phyloP scores from a whole-genome alignment of 2,329 filamentous ascomycete genomes.

The Calonectria hongkongensis region DNA sequence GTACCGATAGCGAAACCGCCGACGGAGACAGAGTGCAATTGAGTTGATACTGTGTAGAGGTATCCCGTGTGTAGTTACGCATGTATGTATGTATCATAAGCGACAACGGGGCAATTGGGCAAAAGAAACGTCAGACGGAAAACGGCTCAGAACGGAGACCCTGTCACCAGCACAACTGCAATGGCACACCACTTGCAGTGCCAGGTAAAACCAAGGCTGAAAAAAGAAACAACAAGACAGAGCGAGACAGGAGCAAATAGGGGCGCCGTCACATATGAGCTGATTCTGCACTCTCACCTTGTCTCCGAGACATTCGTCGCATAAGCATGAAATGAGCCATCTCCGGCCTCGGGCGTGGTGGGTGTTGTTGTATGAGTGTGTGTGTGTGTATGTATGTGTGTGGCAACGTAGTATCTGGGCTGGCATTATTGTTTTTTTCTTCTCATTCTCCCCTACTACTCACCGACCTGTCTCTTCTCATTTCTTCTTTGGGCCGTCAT shows the following conservation, averaged over 20 bases:
- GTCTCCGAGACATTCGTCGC: conserved; percentile 16
- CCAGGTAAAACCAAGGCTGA: conserved; percentile 19
- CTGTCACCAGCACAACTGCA: conserved; percentile 4
- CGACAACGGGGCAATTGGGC: conserved; percentile 11
- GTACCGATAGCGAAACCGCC: conserved; percentile 11
- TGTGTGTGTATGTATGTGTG: background rate
- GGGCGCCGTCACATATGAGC: conserved; percentile 15
- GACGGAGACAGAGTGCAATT: background rate
- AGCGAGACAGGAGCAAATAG: background rate
- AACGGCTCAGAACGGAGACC: conserved; percentile 17
- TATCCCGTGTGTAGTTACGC: conserved; percentile 7
- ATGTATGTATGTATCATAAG: background rate
- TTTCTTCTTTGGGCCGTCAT: conserved; percentile 7
- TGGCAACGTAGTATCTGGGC: too few relatives aligned
- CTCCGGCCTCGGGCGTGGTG: conserved; percentile 12
- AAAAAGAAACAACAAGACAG: background rate
- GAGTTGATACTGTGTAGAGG: conserved; percentile 19
- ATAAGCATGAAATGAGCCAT: conserved; percentile 22
- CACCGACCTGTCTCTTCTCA: conserved; percentile 12
- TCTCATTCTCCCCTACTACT: background rate
- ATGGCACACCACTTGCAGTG: conserved; percentile 23
- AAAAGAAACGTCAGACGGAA: conserved; percentile 23
- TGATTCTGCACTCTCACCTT: conserved; percentile 18
- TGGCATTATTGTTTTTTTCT: background rate
- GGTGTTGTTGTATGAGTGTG: background rate